Evolutionary conservation across 208 protist species (phyloP), one percentile per base, ranked within the genome.

Genomic region (Sergeia podlipaevii): DNA sequence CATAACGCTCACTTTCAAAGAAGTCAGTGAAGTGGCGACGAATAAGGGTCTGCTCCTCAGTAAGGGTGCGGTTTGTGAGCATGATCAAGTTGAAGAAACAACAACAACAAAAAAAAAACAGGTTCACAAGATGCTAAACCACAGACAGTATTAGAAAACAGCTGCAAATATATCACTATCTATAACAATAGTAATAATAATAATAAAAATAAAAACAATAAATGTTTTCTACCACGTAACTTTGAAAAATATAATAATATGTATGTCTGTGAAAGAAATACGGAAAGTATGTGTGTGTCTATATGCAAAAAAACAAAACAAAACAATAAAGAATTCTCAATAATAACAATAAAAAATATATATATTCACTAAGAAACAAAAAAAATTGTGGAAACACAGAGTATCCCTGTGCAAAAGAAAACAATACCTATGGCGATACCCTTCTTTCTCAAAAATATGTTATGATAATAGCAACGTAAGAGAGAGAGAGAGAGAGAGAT

Each of bases 21-120:
- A 96, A 96, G 65, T 96, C 86, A 33, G 81, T 83, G 56, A 91
- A 96, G 49, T 91, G 70, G 0, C 86, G 89, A 7, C 86, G 77
- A 43, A 96, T 85, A 20, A 89, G 70, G 28, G 80, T 85, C 73
- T 96, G 89, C 70, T 92, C 84, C 65, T 96, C 86, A 6, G 80
- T 92, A 33, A 96, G 55, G 1, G 65, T 91, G 28, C 85, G 80
- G 47, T 80, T 92, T 8, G 62, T 66, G 2, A 92, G 59, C 84
- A 95, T 95, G 3, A 24, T 51, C 20, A 52, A 18, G 47, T 39
- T 34, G 20, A 38, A 37, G 20, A 34, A 52, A 38, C 34, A 15
- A 38, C 11, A 17, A 17, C 11, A 38, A 17, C 11, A 38, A 38
- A 38, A 38, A 15, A 34, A 52, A 52, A 37, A 15, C 13, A 5